Conservation (phyloP, 495 filamentous ascomycete species). For the Lentithecium fluviatile region DNA sequence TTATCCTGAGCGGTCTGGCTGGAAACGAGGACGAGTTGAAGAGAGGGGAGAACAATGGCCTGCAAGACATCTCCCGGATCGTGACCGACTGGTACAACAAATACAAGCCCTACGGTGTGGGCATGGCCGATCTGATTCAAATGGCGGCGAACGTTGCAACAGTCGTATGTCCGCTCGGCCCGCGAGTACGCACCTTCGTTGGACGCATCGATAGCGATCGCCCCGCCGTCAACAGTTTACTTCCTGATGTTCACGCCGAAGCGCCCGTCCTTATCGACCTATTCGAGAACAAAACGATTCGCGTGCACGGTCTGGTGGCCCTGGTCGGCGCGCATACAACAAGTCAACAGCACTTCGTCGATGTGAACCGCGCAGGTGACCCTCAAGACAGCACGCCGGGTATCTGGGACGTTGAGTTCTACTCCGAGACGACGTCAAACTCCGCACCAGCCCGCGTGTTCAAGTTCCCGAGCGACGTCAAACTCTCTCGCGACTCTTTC, state of each 20-base stretch:
- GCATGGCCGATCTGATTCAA: conserved; percentile 40
- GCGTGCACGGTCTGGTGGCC: conserved; percentile 47
- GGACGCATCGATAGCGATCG: conserved; percentile 44
- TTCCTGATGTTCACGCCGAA: conserved; percentile 39
- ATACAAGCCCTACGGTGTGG: conserved; percentile 32
- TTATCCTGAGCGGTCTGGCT: conserved; percentile 18
- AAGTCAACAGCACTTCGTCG: conserved; percentile 48
- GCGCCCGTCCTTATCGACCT: conserved; percentile 46
- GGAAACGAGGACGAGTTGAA: conserved; percentile 25
- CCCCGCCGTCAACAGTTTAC: conserved; percentile 36
- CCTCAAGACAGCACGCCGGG: conserved; percentile 49
- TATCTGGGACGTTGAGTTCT: conserved; percentile 50
- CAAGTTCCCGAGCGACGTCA: conserved; percentile 49
- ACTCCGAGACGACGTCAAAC: conserved; percentile 41
- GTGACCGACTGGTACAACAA: conserved; percentile 31
- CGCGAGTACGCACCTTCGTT: conserved; percentile 40
- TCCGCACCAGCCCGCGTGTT: conserved; percentile 43
- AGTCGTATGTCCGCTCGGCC: conserved; percentile 32
- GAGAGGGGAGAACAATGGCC: conserved; percentile 30
- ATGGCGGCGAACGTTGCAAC: conserved; percentile 34
- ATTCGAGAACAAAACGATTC: conserved; percentile 53
- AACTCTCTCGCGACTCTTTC: conserved; percentile 43
- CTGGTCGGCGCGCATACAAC: conserved; percentile 54
- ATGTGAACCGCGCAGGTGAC: conserved; percentile 37
- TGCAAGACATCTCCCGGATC: conserved; percentile 13